These are phyloP conservation scores for Cutaneotrichosporon cutaneum DNA, from an alignment of 1,284 basidiomycete species.

Conservation along the genomic window DNA sequence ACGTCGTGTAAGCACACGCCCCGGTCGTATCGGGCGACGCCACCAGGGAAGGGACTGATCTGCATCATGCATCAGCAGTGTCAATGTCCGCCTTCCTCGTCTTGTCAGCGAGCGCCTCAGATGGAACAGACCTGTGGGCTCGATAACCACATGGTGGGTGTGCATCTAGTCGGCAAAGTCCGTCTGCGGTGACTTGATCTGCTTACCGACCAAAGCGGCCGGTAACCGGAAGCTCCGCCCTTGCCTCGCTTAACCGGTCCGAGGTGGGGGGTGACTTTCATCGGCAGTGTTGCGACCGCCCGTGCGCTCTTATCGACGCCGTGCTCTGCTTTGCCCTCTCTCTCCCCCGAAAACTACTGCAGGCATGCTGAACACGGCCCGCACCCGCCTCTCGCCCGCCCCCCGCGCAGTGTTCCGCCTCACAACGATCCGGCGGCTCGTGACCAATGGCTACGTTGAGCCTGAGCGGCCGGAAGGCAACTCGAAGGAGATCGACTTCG, in stretches of 20 bases:
- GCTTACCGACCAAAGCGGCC: background rate
- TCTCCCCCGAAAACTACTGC: background rate
- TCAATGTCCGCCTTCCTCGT: too few relatives aligned
- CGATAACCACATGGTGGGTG: too few relatives aligned
- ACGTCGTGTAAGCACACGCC: too few relatives aligned
- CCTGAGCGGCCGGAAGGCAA: slow-evolving; percentile 27
- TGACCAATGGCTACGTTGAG: background rate
- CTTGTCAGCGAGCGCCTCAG: too few relatives aligned
- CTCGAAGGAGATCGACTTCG: slow-evolving; percentile 9
- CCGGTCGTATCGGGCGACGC: too few relatives aligned
- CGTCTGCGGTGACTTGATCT: background rate
- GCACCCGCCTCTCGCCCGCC: background rate
- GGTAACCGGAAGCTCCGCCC: background rate
- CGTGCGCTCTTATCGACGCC: background rate
- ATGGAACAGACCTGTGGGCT: too few relatives aligned
- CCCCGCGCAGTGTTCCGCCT: background rate
- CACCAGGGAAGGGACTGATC: too few relatives aligned
- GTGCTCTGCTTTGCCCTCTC: background rate
- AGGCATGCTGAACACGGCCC: background rate
- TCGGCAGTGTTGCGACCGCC: background rate
- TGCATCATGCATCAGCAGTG: too few relatives aligned
- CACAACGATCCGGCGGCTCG: background rate
- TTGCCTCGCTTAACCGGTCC: background rate
- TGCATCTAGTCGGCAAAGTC: background rate
- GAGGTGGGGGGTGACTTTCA: background rate